A percentile compares a stretch with the other conserved stretches of the same genome.
phyloP scores from a whole-genome alignment of 208 protist species.

The Wallacemonas collosoma region DNA sequence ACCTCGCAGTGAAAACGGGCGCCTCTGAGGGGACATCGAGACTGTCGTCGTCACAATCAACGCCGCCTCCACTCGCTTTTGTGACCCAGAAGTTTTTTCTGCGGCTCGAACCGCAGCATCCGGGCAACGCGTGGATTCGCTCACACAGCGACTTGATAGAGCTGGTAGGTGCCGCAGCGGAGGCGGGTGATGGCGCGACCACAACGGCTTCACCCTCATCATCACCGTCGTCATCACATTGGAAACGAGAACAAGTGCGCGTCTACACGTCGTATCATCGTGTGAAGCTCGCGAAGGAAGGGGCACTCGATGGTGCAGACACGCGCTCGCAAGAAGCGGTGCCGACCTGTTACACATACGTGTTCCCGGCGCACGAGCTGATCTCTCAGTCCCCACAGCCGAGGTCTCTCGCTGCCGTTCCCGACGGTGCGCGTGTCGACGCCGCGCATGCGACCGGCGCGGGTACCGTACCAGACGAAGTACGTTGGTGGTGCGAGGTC shows the following conservation, averaged over 20 bases:
- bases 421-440: too few relatives aligned
- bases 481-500: not conserved
- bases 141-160: slow-evolving; percentile 3
- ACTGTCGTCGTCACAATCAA: too few relatives aligned
- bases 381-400: not conserved
- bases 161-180: not conserved
- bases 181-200: not conserved
- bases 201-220: not conserved
- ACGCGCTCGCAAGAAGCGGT: not conserved
- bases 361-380: slow-evolving; percentile 10
- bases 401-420: too few relatives aligned
- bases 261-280: slow-evolving; percentile 16
- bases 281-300: not conserved
- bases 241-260: not conserved
- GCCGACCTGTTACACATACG: slow-evolving; percentile 12
- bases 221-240: not conserved
- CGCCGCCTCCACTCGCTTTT: not conserved
- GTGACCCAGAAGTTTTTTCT: slow-evolving; percentile 7
- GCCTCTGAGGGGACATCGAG: too few relatives aligned
- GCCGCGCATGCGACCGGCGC: not conserved
- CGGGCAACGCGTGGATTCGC: slow-evolving; percentile 3
- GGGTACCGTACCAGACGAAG: slow-evolving; percentile 17
- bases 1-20: not conserved
- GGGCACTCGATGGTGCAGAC: not conserved
- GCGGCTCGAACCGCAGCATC: slow-evolving; percentile 1